A percentile compares a stretch with the other conserved stretches of the same genome.
These are phyloP conservation scores for Crucihimalaya himalaica DNA, from an alignment of 345 rosid genomes.

Conservation along the genomic window DNA sequence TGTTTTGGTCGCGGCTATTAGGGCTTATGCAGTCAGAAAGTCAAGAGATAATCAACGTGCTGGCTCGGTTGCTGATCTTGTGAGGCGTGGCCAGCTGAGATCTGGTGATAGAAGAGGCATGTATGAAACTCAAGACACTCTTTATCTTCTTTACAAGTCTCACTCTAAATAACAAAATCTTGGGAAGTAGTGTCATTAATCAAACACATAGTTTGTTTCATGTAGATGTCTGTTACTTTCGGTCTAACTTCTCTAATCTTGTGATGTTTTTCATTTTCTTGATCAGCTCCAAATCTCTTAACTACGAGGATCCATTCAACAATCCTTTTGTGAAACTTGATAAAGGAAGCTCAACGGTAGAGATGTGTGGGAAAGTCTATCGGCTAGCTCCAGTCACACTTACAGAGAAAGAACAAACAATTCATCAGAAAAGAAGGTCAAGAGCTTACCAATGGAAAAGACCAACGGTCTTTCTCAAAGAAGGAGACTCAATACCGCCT, in stretches of 20 bases:
- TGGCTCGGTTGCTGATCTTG: conserved; percentile 93
- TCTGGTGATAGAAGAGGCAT: conserved; percentile 98
- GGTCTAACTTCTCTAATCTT: neutral
- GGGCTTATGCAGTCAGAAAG: conserved; percentile 51
- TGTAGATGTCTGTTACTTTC: neutral
- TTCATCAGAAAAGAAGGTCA: conserved; percentile 89
- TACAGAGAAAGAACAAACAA: conserved; percentile 68
- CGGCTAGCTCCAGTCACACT: conserved; percentile 83
- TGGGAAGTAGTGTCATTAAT: neutral
- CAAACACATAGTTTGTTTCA: neutral
- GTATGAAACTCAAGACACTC: conserved; percentile 54
- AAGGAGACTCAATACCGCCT: conserved; percentile 84
- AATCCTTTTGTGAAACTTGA: conserved; percentile 83
- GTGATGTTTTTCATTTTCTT: conserved; percentile 24
- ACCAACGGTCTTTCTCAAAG: conserved; percentile 84
- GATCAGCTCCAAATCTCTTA: conserved; percentile 71
- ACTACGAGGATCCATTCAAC: conserved; percentile 91
- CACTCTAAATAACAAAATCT: neutral
- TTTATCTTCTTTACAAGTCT: neutral
- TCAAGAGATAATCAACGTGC: conserved; percentile 51
- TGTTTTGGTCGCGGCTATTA: conserved; percentile 50
- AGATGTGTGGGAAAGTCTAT: conserved; percentile 94
- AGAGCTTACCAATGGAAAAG: conserved; percentile 98
- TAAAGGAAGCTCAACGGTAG: conserved; percentile 74
- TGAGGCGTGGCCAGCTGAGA: conserved; percentile 94